Evolutionary conservation across 2,329 filamentous ascomycete genomes (phyloP), one percentile per base, ranked within the genome.

Genomic region (Xylaria sp.): DNA sequence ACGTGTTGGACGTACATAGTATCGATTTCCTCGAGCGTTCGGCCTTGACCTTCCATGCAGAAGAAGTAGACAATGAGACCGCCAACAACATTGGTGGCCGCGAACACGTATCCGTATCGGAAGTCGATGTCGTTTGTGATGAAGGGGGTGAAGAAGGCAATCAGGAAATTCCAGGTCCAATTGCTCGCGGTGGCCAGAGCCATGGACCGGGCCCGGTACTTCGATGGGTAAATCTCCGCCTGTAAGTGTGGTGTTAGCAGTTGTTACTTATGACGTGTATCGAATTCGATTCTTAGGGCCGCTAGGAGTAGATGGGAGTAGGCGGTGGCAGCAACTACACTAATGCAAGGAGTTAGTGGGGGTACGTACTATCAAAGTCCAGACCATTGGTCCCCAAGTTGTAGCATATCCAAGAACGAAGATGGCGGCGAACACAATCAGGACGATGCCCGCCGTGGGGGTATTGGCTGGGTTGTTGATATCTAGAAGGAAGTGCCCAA

Each of bases 71-170:
- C 90, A 12, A 93, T 79, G 0, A 89, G 71, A 0, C 88, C 86
- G 0, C 86, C 91, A 0, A 87, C 82, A 19, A 92, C 81, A 73
- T 92, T 91, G 76, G 90, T 93, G 0, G 84, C 90, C 0, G 91
- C 92, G 78, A 94, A 94, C 34, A 94, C 88, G 71, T 93, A 92
- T 1, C 92, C 92, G 74, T 92, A 93, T 1, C 85, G 85, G 79
- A 91, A 94, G 72, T 91, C 87, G 63, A 94, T 94, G 3, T 86
- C 86, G 0, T 84, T 81, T 0, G 89, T 92, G 76, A 94, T 94
- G 79, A 93, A 94, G 0, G 92, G 90, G 0, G 92, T 93, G 82
- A 93, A 93, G 82, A 94, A 94, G 0, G 88, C 88, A 68, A 90
- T 85, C 71, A 92, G 83, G 80, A 94, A 94, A 79, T 93, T 92